A percentile compares a stretch with the other conserved stretches of the same genome.
Evolutionary conservation across 257 asterid genomes (phyloP).

Genomic region (Henckelia pumila): DNA sequence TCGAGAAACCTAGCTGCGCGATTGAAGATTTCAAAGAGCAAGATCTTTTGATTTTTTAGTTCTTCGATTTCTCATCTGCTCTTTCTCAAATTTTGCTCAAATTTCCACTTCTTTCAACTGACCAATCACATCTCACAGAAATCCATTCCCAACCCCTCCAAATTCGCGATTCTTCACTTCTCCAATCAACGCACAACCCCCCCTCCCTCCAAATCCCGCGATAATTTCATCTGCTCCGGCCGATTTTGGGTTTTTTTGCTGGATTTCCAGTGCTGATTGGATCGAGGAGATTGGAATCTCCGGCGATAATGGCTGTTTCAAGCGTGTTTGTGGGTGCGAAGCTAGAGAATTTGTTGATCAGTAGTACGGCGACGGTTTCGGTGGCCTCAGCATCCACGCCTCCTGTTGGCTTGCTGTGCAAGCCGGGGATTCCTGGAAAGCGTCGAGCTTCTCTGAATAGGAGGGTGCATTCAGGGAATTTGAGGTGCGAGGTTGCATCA

Average conservation of each 20-base stretch:
- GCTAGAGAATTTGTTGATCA: conserved; percentile 61
- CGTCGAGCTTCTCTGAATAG: conserved; percentile 25
- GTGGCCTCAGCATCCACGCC: conserved; percentile 41
- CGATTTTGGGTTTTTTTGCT: conserved; percentile 25
- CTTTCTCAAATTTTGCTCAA: no score
- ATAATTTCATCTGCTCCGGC: conserved; percentile 17
- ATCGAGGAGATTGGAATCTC: background rate
- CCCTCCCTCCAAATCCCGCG: background rate
- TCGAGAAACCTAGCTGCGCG: no score
- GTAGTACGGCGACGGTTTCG: conserved; percentile 46
- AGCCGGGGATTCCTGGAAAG: conserved; percentile 40
- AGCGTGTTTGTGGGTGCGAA: conserved; percentile 69
- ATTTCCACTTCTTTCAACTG: no score
- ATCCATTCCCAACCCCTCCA: no score
- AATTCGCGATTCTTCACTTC: no score
- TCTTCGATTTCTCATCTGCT: no score
- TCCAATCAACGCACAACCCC: no score
- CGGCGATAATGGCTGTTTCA: conserved; percentile 55
- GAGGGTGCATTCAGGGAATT: conserved; percentile 37
- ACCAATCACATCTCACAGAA: no score
- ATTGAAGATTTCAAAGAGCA: no score
- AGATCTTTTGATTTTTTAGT: no score
- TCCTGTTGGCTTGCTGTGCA: conserved; percentile 41
- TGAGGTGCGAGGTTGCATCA: conserved; percentile 55
- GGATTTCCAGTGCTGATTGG: conserved; percentile 6